A percentile compares a stretch with the other conserved stretches of the same genome.
Evolutionary conservation across 345 rosid species (phyloP).

Genomic region (Acer yangbiense): DNA sequence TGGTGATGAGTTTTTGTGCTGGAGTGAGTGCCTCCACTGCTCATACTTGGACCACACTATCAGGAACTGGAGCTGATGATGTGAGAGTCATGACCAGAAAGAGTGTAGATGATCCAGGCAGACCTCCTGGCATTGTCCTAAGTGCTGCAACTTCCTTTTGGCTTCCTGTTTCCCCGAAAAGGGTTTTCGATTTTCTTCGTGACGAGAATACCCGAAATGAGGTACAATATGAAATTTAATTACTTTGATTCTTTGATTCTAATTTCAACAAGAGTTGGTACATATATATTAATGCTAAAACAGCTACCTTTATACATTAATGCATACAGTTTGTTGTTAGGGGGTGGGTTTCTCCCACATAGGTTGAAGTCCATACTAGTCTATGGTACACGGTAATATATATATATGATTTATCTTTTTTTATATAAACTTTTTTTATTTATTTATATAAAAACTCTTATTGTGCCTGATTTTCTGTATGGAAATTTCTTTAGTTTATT

Average conservation of each 20-base stretch:
- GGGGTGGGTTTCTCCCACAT: too few relatives aligned
- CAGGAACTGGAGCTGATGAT: slow-evolving; percentile 70
- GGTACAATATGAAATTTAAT: slow-evolving; percentile 36
- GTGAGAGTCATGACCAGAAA: slow-evolving; percentile 81
- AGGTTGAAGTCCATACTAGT: too few relatives aligned
- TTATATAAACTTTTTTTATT: too few relatives aligned
- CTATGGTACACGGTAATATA: not conserved
- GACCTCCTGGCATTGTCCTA: slow-evolving; percentile 79
- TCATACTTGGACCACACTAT: slow-evolving; percentile 67
- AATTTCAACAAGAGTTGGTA: too few relatives aligned
- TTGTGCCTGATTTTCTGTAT: not conserved
- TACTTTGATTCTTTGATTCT: not conserved
- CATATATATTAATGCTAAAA: not conserved
- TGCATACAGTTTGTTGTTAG: too few relatives aligned
- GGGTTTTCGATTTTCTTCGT: slow-evolving; percentile 77
- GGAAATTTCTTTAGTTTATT: not conserved
- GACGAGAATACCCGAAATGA: slow-evolving; percentile 69
- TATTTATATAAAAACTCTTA: not conserved
- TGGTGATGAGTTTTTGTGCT: slow-evolving; percentile 72
- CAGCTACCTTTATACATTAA: not conserved
- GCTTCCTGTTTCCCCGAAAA: slow-evolving; percentile 72
- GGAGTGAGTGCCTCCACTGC: slow-evolving; percentile 74
- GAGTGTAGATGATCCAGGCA: slow-evolving; percentile 79
- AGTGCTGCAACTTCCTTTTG: slow-evolving; percentile 95
- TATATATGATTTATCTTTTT: too few relatives aligned